Conservation (phyloP, 2,329 filamentous ascomycete genomes). For the Fusarium phyllophilum region DNA sequence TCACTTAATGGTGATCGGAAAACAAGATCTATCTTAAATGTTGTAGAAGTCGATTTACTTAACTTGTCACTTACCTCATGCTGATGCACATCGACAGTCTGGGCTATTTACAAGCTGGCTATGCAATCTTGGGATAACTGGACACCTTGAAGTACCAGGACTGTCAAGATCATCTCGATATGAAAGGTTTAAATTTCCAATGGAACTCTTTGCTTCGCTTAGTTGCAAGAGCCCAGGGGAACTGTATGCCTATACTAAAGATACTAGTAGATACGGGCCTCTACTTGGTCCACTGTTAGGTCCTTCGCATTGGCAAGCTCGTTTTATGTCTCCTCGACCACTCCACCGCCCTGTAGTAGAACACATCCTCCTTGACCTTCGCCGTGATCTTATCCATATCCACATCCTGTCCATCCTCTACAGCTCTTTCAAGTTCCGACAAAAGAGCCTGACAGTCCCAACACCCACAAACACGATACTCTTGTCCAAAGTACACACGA, state of each 20-base stretch:
- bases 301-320: not conserved
- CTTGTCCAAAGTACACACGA: slow-evolving; percentile 46
- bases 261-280: not conserved
- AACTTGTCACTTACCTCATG: too few relatives aligned
- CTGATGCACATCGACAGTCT: too few relatives aligned
- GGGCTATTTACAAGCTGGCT: too few relatives aligned
- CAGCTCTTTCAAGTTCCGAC: slow-evolving; percentile 33
- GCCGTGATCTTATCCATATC: slow-evolving; percentile 17
- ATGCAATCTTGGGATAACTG: too few relatives aligned
- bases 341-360: slow-evolving; percentile 31
- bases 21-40: too few relatives aligned
- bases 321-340: slow-evolving; percentile 2
- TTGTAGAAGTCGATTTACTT: too few relatives aligned
- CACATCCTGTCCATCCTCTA: not conserved
- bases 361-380: slow-evolving; percentile 16
- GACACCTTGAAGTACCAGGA: too few relatives aligned
- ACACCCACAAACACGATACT: slow-evolving; percentile 50
- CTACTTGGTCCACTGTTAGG: fast-evolving
- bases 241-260: fast-evolving
- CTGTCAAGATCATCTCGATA: not conserved
- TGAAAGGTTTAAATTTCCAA: not conserved
- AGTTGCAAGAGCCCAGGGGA: not conserved
- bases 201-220: not conserved
- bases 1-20: too few relatives aligned
- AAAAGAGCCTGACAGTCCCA: slow-evolving; percentile 52